These are phyloP conservation scores for Skeletonema grethae DNA, from an alignment of 108 stramenopile genomes.

Conservation along the genomic window DNA sequence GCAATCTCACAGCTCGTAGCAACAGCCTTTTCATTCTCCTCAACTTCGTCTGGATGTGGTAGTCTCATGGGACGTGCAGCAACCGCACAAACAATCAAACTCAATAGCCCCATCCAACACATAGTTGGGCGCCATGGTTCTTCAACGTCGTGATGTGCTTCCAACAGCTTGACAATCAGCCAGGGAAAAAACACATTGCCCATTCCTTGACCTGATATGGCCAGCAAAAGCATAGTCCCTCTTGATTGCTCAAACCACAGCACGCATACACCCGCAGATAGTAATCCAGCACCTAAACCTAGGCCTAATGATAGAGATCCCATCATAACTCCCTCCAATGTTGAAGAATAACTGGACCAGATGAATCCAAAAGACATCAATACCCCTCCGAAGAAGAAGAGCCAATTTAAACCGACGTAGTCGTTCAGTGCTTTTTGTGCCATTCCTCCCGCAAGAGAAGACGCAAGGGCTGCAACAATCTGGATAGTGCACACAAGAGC, in stretches of 20 bases:
- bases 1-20: neutral
- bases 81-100: neutral
- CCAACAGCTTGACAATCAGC: conserved; percentile 2
- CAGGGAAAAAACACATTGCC: conserved; percentile 21
- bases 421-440: neutral
- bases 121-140: conserved; percentile 20
- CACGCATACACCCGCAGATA: neutral
- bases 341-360: neutral
- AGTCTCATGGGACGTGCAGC: conserved; percentile 11
- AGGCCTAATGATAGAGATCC: neutral
- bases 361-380: neutral
- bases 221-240: conserved; percentile 9
- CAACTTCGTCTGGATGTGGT: conserved; percentile 11
- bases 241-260: conserved; percentile 4
- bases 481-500: neutral
- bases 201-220: conserved; percentile 2
- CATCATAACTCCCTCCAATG: neutral
- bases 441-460: neutral
- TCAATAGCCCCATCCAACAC: conserved; percentile 4
- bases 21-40: conserved; percentile 9
- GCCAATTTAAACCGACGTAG: neutral
- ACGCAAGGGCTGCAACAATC: conserved; percentile 1
- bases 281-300: neutral
- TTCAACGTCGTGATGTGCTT: neutral
- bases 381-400: neutral